phyloP scores from a whole-genome alignment of 768 basidiomycete genomes.

The Kwoniella newhampshirensis region DNA sequence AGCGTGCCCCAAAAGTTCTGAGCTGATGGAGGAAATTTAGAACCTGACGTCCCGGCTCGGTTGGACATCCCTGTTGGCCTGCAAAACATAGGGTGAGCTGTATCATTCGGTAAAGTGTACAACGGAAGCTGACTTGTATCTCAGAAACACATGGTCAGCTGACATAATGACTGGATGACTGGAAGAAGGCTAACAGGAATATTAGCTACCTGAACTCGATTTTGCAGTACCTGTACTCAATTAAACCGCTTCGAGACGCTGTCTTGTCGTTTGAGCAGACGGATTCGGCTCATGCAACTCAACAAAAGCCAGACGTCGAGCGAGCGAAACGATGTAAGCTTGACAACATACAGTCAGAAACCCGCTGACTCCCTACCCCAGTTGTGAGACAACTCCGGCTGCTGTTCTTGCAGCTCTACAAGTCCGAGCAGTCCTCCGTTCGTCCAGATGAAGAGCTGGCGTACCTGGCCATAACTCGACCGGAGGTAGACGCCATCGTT shows the following conservation, averaged over 20 bases:
- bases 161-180: too few species aligned
- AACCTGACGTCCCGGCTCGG: constrained; percentile 27
- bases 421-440: constrained; percentile 39
- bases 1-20: background rate
- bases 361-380: constrained; percentile 8
- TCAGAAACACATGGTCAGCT: constrained; percentile 50
- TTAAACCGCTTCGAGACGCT: constrained; percentile 46
- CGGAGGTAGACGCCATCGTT: constrained; percentile 41
- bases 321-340: constrained; percentile 47
- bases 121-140: constrained; percentile 14
- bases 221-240: constrained; percentile 50
- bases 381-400: constrained; percentile 42
- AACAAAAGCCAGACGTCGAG: constrained; percentile 35
- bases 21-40: constrained; percentile 9
- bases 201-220: constrained; percentile 53
- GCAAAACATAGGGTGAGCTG: constrained; percentile 46
- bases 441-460: constrained; percentile 50
- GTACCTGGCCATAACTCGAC: constrained; percentile 51
- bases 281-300: background rate
- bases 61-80: constrained; percentile 47
- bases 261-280: constrained; percentile 42
- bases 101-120: background rate
- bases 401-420: constrained; percentile 42
- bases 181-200: too few species aligned
- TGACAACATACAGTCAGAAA: background rate